These are phyloP conservation scores for Protostelium mycophagum DNA, from an alignment of 78 protist genomes.

Conservation along the genomic window DNA sequence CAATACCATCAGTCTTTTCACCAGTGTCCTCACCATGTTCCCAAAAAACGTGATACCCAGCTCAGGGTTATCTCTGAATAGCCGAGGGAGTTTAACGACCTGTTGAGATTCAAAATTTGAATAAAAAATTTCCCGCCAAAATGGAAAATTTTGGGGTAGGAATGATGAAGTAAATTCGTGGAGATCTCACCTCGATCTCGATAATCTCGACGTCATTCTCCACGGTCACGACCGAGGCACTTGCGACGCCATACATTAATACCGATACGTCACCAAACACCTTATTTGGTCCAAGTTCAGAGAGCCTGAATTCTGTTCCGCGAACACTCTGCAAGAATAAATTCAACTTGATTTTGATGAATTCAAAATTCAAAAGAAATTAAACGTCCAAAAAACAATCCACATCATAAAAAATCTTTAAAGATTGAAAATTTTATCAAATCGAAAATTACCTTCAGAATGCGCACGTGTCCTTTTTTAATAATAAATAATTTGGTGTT, in stretches of 20 bases:
- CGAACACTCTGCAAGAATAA: not conserved
- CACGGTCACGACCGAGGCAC: not conserved
- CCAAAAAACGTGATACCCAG: not conserved
- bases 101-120: not conserved
- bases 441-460: not conserved
- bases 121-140: not conserved
- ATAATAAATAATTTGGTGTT: not conserved
- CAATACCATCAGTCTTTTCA: not conserved
- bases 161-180: no score
- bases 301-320: not conserved
- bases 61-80: not conserved
- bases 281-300: not conserved
- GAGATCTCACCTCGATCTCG: not conserved
- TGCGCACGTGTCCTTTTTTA: not conserved
- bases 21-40: not conserved
- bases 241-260: not conserved
- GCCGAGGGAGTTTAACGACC: not conserved
- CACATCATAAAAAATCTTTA: no score
- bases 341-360: no score
- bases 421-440: not conserved
- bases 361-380: no score
- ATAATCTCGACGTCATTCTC: not conserved
- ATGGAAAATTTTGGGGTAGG: no score
- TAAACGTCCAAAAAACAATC: no score
- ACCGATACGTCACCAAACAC: not conserved